Evolutionary conservation across 139 green algal genomes (phyloP).

Genomic region (Cymbomonas tetramitiformis): DNA sequence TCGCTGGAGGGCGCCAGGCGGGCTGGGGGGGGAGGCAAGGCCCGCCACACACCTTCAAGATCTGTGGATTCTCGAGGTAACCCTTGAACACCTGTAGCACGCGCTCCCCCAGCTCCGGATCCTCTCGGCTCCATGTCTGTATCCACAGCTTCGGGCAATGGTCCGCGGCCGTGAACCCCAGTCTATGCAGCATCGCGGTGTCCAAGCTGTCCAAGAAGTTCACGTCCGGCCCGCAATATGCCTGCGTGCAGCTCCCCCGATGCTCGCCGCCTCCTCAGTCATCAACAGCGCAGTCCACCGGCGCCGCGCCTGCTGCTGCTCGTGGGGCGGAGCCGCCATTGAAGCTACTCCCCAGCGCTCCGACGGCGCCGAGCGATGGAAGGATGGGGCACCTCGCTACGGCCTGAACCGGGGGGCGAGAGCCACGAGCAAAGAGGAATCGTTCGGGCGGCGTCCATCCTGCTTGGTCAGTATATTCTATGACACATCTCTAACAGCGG

Average conservation of each 20-base stretch:
- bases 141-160: slow-evolving; percentile 48
- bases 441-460: no score
- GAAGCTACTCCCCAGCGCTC: no score
- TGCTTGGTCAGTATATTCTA: no score
- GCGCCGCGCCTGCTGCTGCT: no score
- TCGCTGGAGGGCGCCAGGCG: neutral
- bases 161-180: neutral
- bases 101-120: slow-evolving; percentile 28
- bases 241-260: slow-evolving; percentile 12
- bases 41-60: slow-evolving; percentile 42
- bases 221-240: slow-evolving; percentile 17
- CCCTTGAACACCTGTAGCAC: slow-evolving; percentile 52
- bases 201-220: slow-evolving; percentile 2
- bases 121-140: slow-evolving; percentile 55
- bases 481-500: no score
- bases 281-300: no score
- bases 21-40: neutral
- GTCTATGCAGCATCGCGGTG: neutral
- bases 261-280: no score
- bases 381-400: no score
- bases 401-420: no score
- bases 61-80: slow-evolving; percentile 57
- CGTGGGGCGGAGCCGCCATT: no score
- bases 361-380: no score
- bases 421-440: no score